Conservation (phyloP, 345 rosid species). For the Salix caprea region DNA sequence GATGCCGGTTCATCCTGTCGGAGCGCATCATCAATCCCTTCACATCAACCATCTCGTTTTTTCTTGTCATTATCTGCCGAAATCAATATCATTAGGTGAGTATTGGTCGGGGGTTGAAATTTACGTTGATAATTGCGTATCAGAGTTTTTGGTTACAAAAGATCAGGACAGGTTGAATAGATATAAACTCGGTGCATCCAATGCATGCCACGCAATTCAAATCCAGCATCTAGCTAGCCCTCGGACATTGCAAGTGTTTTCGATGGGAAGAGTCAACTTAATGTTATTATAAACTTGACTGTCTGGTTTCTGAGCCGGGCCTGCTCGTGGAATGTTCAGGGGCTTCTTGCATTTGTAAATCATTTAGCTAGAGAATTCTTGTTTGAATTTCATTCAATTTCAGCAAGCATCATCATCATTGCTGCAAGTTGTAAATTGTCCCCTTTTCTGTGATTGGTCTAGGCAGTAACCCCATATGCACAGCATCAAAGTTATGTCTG, state of each 20-base stretch:
- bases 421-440: neutral
- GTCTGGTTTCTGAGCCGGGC: too few species aligned
- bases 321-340: too few species aligned
- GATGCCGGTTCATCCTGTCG: neutral
- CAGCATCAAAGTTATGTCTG: too few species aligned
- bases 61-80: too few species aligned
- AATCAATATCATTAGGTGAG: too few species aligned
- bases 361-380: neutral
- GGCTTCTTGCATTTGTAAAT: too few species aligned
- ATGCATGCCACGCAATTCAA: slow-evolving; percentile 1
- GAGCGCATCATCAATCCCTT: neutral
- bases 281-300: too few species aligned
- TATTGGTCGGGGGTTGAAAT: too few species aligned
- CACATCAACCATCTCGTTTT: neutral
- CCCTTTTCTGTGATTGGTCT: neutral
- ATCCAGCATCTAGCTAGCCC: neutral
- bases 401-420: neutral
- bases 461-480: too few species aligned
- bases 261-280: neutral
- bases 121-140: too few species aligned
- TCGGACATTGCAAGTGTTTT: slow-evolving; percentile 13
- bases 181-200: neutral
- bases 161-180: neutral
- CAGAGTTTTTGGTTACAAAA: too few species aligned
- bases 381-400: too few species aligned